Conservation (phyloP, 768 basidiomycete genomes). For the Rhizopogon vulgaris region DNA sequence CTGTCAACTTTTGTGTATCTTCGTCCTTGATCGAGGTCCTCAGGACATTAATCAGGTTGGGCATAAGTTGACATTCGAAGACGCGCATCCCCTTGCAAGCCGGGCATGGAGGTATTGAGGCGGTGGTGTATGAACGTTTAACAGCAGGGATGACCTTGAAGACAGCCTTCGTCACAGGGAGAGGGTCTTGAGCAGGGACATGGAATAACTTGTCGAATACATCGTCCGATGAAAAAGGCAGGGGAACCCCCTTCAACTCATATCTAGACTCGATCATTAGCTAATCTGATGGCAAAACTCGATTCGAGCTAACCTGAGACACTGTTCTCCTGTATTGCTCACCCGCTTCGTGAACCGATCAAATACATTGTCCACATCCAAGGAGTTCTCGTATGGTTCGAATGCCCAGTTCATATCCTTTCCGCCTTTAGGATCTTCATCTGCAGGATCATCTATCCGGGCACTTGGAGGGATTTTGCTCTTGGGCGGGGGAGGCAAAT, state of each 20-base stretch:
- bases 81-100: constrained; percentile 60
- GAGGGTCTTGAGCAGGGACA: constrained; percentile 31
- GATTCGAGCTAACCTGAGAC: constrained; percentile 57
- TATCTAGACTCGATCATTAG: constrained; percentile 46
- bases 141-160: constrained; percentile 44
- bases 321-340: constrained; percentile 70
- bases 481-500: constrained; percentile 54
- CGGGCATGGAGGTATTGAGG: constrained; percentile 57
- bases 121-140: constrained; percentile 50
- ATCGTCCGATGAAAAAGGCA: constrained; percentile 79
- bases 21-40: constrained; percentile 23
- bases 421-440: constrained; percentile 34
- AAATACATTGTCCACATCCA: constrained; percentile 79
- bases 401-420: constrained; percentile 53
- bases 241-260: constrained; percentile 76
- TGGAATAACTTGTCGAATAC: constrained; percentile 76
- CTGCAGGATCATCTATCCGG: constrained; percentile 36
- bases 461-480: constrained; percentile 35
- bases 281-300: not conserved
- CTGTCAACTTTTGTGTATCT: constrained; percentile 36
- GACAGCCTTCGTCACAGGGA: constrained; percentile 54
- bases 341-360: constrained; percentile 77
- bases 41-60: constrained; percentile 82
- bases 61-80: constrained; percentile 95
- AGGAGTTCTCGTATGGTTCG: constrained; percentile 78